Evolutionary conservation across 148 eudicot genomes (phyloP).

Genomic region (Vaccinium myrtillus): DNA sequence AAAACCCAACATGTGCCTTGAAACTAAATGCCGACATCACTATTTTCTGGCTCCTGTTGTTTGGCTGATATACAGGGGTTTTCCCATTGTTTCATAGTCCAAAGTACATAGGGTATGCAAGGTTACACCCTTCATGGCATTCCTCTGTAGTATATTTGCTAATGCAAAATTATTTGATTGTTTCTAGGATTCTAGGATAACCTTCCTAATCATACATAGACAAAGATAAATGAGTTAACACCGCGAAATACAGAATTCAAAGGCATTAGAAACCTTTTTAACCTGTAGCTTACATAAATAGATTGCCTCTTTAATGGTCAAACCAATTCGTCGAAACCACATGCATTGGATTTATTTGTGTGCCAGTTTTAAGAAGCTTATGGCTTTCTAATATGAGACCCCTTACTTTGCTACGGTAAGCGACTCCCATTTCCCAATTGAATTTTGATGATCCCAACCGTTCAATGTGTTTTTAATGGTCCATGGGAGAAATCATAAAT

Average conservation of each 20-base stretch:
- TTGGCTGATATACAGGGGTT: not conserved
- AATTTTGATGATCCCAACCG: no score
- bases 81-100: not conserved
- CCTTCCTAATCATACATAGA: not conserved
- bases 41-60: not conserved
- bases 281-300: not conserved
- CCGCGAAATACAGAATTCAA: not conserved
- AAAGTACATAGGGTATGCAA: not conserved
- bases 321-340: not conserved
- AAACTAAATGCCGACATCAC: not conserved
- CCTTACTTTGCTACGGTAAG: no score
- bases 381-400: no score
- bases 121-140: not conserved
- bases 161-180: not conserved
- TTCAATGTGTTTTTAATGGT: no score
- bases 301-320: not conserved
- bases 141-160: not conserved
- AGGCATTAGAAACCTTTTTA: not conserved
- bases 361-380: not conserved
- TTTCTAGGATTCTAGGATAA: constrained; percentile 9
- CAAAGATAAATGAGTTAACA: not conserved
- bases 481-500: no score
- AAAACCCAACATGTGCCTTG: not conserved
- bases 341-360: not conserved
- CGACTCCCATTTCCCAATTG: no score